Percentiles rank a stretch among this genome's conserved stretches.
Conservation (phyloP, 305 asterid genomes). For the Fraxinus sp. region DNA sequence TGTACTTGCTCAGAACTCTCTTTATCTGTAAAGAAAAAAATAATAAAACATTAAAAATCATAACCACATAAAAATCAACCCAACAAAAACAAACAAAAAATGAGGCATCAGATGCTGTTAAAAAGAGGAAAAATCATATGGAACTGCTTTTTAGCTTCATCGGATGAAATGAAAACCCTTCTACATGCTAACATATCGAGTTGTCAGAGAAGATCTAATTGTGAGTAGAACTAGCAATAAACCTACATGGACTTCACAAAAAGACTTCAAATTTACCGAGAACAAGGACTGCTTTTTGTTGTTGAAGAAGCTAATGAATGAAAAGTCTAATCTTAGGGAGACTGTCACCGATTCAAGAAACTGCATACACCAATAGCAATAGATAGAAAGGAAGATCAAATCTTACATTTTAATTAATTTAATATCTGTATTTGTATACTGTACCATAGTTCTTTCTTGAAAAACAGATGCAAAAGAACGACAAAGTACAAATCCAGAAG, state of each 20-base stretch:
- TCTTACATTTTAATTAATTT: not conserved
- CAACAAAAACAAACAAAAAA: not conserved
- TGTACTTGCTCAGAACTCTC: slow-evolving; percentile 1
- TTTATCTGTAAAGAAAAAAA: not conserved
- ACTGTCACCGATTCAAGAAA: not conserved
- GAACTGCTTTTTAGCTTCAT: not conserved
- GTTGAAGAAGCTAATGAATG: not conserved
- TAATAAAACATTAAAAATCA: not conserved
- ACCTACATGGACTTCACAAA: not conserved
- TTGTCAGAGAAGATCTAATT: not conserved
- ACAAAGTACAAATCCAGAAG: slow-evolving; percentile 24
- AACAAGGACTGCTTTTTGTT: not conserved
- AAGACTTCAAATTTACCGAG: not conserved
- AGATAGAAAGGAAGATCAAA: not conserved
- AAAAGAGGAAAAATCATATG: not conserved
- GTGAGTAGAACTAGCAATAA: not conserved
- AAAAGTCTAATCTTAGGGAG: not conserved
- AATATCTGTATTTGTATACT: not conserved
- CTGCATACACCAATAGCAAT: not conserved
- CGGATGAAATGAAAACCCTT: not conserved
- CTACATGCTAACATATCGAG: not conserved
- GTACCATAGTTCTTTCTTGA: not conserved
- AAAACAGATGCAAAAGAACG: slow-evolving; percentile 20
- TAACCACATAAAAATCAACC: slow-evolving; percentile 6
- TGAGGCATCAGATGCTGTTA: not conserved